These are phyloP conservation scores for Aegle marmelos DNA, from an alignment of 345 rosid genomes.

Conservation along the genomic window DNA sequence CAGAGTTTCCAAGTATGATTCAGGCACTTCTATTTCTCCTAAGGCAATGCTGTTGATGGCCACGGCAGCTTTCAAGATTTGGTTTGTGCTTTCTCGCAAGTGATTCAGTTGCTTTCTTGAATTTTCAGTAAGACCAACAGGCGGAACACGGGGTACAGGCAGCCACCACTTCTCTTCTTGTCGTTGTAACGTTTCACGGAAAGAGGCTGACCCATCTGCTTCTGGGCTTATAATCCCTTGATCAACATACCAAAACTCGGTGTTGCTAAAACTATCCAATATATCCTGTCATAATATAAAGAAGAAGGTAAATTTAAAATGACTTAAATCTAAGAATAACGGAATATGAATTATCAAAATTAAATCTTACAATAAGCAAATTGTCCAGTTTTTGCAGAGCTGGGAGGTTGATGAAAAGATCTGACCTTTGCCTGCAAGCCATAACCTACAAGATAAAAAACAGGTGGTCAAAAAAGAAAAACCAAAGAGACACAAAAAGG, in stretches of 20 bases:
- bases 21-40: slow-evolving; percentile 93
- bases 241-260: slow-evolving; percentile 96
- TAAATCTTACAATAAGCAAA: slow-evolving; percentile 81
- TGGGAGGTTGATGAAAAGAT: slow-evolving; percentile 81
- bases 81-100: slow-evolving; percentile 70
- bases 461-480: background rate
- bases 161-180: slow-evolving; percentile 99
- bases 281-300: slow-evolving; percentile 51
- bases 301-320: background rate
- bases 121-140: slow-evolving; percentile 70
- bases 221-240: slow-evolving; percentile 84
- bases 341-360: background rate
- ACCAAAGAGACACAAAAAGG: fast-evolving
- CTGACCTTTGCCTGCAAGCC: slow-evolving; percentile 91
- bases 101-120: slow-evolving; percentile 77
- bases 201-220: slow-evolving; percentile 82
- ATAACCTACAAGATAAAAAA: slow-evolving; percentile 52
- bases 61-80: slow-evolving; percentile 96
- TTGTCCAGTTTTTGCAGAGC: slow-evolving; percentile 87
- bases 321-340: background rate
- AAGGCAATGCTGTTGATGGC: slow-evolving; percentile 69
- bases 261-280: slow-evolving; percentile 62
- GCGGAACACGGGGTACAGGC: slow-evolving; percentile 90
- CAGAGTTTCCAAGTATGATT: slow-evolving; percentile 76
- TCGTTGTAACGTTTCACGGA: slow-evolving; percentile 67